Percentiles rank a stretch among this genome's conserved stretches.
Conservation (phyloP, 352 stramenopile species). For the Phytophthora pistaciae region DNA sequence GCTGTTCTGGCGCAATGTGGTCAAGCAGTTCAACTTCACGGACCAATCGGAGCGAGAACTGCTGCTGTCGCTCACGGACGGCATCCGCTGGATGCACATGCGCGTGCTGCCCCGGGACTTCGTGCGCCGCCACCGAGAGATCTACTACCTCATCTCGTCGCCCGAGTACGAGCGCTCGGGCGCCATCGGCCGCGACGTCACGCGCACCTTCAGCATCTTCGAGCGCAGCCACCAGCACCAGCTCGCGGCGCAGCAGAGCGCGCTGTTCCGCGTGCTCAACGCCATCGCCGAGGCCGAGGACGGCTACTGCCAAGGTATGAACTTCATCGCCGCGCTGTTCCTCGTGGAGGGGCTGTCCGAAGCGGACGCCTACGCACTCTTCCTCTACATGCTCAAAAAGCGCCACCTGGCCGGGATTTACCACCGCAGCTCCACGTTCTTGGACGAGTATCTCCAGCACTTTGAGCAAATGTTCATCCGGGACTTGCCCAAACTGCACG, state of each 20-base stretch:
- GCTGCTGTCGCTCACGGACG: slow-evolving; percentile 72
- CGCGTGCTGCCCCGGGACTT: slow-evolving; percentile 56
- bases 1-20: slow-evolving; percentile 81
- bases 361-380: slow-evolving; percentile 83
- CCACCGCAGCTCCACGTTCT: slow-evolving; percentile 82
- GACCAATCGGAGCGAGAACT: slow-evolving; percentile 66
- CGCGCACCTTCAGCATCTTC: slow-evolving; percentile 90
- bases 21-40: slow-evolving; percentile 86
- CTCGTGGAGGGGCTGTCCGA: slow-evolving; percentile 85
- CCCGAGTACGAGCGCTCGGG: slow-evolving; percentile 76
- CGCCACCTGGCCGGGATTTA: slow-evolving; percentile 84
- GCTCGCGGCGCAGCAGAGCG: slow-evolving; percentile 62
- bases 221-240: slow-evolving; percentile 59
- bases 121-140: slow-evolving; percentile 75
- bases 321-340: slow-evolving; percentile 90
- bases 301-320: slow-evolving; percentile 91
- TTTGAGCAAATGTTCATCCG: slow-evolving; percentile 81
- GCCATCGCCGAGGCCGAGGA: slow-evolving; percentile 81
- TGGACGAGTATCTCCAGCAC: slow-evolving; percentile 87
- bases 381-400: slow-evolving; percentile 86
- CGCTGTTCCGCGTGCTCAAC: slow-evolving; percentile 84
- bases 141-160: slow-evolving; percentile 79
- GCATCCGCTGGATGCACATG: slow-evolving; percentile 76
- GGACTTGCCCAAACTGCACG: slow-evolving; percentile 72
- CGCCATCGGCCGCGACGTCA: slow-evolving; percentile 83